Base-by-base conservation (phyloP, 1,284 basidiomycete genomes). In the Trichosporon sp. region DNA sequence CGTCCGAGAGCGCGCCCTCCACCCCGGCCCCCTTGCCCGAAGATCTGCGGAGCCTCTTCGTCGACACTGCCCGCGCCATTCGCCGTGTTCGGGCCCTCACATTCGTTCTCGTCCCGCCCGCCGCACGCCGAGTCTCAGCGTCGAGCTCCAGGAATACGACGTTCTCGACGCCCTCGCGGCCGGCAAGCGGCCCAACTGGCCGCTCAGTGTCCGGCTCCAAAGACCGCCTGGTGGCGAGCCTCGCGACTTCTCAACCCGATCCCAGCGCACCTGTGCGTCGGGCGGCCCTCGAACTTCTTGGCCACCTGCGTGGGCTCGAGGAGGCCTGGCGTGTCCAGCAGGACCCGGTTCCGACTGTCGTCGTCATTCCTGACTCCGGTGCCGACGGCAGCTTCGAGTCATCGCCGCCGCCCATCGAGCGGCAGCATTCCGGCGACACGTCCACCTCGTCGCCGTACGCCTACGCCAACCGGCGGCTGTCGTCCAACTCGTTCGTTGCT, bases 281-380 rank as follows among this genome's bases (percentile, higher is more conserved):
- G 64, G 75, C 77, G 1, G 82, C 81, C 0, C 67, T 83, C 38
- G 81, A 82, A 15, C 77, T 83, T 0, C 70, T 83, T 13, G 75
- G 75, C 5, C 67, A 73, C 21, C 70, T 83, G 13, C 64, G 81
- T 44, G 70, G 65, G 0, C 66, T 83, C 21, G 82, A 83, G 70
- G 82, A 83, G 67, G 65, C 70, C 3, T 65, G 79, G 6, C 66
- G 80, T 3, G 47, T 76, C 9, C 68, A 70, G 18, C 53, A 65
- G 51, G 65, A 66, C 23, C n/a, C 47, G 5, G 44, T 65, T 0
- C 70, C 70, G 15, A 64, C 27, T 2, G 69, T 72, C 3, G 70
- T 71, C 11, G 58, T 73, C 15, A 56, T 68, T 13, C 64, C 51
- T 7, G 70, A 70, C 11, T 29, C 44, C 0, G n/a, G 35, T 21